phyloP scores from a whole-genome alignment of 208 protist genomes.

The Novymonas esmeraldas region DNA sequence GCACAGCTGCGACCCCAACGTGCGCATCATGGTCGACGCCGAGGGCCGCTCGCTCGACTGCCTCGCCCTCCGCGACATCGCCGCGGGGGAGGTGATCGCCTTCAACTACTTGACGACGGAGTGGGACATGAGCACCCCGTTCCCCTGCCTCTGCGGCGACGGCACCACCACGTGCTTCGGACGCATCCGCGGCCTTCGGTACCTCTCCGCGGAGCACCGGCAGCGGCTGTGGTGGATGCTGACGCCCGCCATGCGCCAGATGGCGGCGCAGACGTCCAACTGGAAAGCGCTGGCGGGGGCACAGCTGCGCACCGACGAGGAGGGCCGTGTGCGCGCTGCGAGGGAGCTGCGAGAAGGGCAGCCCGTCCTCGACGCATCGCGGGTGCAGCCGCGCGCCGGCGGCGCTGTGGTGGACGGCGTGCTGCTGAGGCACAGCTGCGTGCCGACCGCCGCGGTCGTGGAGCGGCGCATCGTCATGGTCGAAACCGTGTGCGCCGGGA shows the following conservation, averaged over 20 bases:
- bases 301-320: slow-evolving; percentile 45
- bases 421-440: slow-evolving; percentile 71
- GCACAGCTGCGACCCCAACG: slow-evolving; percentile 87
- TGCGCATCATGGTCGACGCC: slow-evolving; percentile 77
- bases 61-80: slow-evolving; percentile 76
- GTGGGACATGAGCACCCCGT: slow-evolving; percentile 89
- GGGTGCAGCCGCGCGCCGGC: slow-evolving; percentile 32
- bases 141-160: slow-evolving; percentile 69
- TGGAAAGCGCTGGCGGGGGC: slow-evolving; percentile 56
- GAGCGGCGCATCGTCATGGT: slow-evolving; percentile 62
- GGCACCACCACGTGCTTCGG: slow-evolving; percentile 44
- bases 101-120: slow-evolving; percentile 93
- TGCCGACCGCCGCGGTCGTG: slow-evolving; percentile 63
- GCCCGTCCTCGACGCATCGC: slow-evolving; percentile 42
- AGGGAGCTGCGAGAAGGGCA: slow-evolving; percentile 56
- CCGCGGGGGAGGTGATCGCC: slow-evolving; percentile 70
- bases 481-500: slow-evolving; percentile 45
- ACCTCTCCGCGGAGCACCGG: slow-evolving; percentile 50
- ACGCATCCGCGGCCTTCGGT: slow-evolving; percentile 76
- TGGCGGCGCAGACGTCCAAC: slow-evolving; percentile 45
- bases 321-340: slow-evolving; percentile 51
- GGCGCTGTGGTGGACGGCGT: slow-evolving; percentile 51
- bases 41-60: slow-evolving; percentile 58
- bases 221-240: slow-evolving; percentile 77
- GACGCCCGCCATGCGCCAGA: slow-evolving; percentile 67